Evolutionary conservation across 306 rosid genomes (phyloP), one percentile per base, ranked within the genome.

Genomic region (Cucurbita argyrosperma): DNA sequence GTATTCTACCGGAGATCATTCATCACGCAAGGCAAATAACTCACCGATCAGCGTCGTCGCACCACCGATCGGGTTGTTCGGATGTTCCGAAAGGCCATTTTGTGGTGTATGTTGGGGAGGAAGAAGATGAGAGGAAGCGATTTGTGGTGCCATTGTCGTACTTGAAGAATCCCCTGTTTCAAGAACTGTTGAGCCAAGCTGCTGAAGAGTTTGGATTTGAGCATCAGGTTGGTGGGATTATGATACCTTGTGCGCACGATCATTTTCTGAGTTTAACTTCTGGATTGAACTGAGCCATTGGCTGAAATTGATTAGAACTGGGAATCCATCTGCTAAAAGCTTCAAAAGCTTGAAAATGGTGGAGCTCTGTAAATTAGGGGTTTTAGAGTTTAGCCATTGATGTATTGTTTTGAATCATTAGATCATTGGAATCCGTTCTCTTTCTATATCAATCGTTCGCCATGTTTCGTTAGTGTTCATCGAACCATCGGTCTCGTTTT

Each of bases 1-100:
- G 88, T 71, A 46, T 80, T 40, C n/a, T 80, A 46, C 72, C 79
- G 8, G 74, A 65, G 75, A 75, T 75, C 66, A 45, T 82, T 73
- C 78, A 42, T 43, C 83, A 77, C 73, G 82, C 84, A 12, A 85
- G 10, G 78, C 79, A 72, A 19, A 61, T 72, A 8, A 40, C 78
- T 21, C 39, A 66, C 64, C 30, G 81, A 2, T 12, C 83, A 40
- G 63, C 79, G 61, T 72, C 73, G 16, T 56, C 82, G 12, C 76
- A 57, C 16, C 79, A 40, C 11, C 65, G 47, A 43, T 14, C 72
- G 1, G 71, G 52, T 35, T 18, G 26, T 0, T 3, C 49, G 14
- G 71, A 76, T 69, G 83, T 82, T 8, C 88, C 86, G 38, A 82
- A 74, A 42, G 88, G 81, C 6, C 88, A 85, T 80, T 85, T 85